Evolutionary conservation across 495 filamentous ascomycete genomes (phyloP).

Genomic region (Daldinia concentrica): DNA sequence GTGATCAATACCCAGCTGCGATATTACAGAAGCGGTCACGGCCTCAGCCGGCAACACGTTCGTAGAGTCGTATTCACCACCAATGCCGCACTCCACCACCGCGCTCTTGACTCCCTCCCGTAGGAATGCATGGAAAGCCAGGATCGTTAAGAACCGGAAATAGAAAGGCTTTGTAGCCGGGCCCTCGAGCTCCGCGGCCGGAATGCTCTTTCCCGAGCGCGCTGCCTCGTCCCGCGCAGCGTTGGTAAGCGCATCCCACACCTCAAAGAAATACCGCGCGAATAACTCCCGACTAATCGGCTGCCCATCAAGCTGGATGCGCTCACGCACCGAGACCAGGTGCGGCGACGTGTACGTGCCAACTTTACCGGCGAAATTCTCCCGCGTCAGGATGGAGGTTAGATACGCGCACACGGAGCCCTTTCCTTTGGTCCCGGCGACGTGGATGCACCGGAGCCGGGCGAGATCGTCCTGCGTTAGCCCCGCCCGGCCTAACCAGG

Average conservation of each 20-base stretch:
- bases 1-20: slow-evolving; percentile 62
- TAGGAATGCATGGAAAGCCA: slow-evolving; percentile 58
- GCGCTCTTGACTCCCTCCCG: slow-evolving; percentile 52
- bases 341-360: slow-evolving; percentile 76
- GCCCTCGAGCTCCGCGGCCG: slow-evolving; percentile 35
- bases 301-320: slow-evolving; percentile 67
- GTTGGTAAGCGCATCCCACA: slow-evolving; percentile 66
- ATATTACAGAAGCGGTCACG: slow-evolving; percentile 53
- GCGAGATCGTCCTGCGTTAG: slow-evolving; percentile 59
- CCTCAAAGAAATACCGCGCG: slow-evolving; percentile 69
- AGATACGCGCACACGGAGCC: slow-evolving; percentile 62
- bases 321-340: slow-evolving; percentile 67
- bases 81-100: slow-evolving; percentile 61
- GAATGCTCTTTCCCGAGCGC: not conserved
- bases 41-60: slow-evolving; percentile 52
- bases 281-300: slow-evolving; percentile 64
- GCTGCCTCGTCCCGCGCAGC: slow-evolving; percentile 55
- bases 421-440: slow-evolving; percentile 72
- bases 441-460: slow-evolving; percentile 59
- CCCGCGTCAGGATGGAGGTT: slow-evolving; percentile 56
- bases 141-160: slow-evolving; percentile 62
- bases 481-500: slow-evolving; percentile 79
- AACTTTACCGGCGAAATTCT: slow-evolving; percentile 49
- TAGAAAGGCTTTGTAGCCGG: slow-evolving; percentile 64
- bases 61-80: slow-evolving; percentile 62